These are phyloP conservation scores for Boechera stricta DNA, from an alignment of 345 rosid genomes.

Conservation along the genomic window DNA sequence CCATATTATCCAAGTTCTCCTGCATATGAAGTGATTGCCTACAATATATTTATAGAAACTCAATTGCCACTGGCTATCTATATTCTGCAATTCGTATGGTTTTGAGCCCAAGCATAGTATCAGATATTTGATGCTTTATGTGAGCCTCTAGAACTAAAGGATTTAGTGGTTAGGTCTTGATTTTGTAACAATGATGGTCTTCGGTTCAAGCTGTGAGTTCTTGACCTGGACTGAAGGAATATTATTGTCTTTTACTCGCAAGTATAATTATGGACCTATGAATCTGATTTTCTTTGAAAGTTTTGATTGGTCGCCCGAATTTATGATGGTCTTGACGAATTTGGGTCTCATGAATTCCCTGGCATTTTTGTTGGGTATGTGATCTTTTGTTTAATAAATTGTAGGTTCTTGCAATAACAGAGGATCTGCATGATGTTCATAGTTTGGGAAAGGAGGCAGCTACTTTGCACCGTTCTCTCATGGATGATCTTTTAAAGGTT, in stretches of 20 bases:
- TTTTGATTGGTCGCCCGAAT: conserved; percentile 18
- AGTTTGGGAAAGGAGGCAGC: conserved; percentile 89
- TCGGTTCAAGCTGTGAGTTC: background rate
- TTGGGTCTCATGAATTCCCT: background rate
- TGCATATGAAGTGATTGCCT: conserved; percentile 19
- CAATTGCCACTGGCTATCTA: background rate
- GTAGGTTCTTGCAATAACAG: conserved; percentile 89
- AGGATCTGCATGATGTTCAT: conserved; percentile 88
- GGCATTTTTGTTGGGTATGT: conserved; percentile 26
- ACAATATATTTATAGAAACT: background rate
- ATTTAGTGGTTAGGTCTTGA: conserved; percentile 21
- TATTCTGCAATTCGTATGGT: conserved; percentile 8
- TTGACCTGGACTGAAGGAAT: background rate
- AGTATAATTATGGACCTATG: background rate
- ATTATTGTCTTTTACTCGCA: background rate
- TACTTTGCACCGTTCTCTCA: conserved; percentile 67
- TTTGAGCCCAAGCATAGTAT: conserved; percentile 9
- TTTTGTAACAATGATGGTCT: conserved; percentile 9
- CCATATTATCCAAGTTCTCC: background rate
- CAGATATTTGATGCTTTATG: conserved; percentile 21
- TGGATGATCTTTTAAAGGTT: conserved; percentile 88
- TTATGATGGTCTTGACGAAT: background rate
- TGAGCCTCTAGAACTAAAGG: conserved; percentile 17
- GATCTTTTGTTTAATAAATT: conserved; percentile 40
- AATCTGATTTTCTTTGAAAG: conserved; percentile 2